Percentiles rank a stretch among this genome's conserved stretches.
These are phyloP conservation scores for Thelephora aurantiotincta DNA, from an alignment of 768 basidiomycete genomes.

Conservation along the genomic window DNA sequence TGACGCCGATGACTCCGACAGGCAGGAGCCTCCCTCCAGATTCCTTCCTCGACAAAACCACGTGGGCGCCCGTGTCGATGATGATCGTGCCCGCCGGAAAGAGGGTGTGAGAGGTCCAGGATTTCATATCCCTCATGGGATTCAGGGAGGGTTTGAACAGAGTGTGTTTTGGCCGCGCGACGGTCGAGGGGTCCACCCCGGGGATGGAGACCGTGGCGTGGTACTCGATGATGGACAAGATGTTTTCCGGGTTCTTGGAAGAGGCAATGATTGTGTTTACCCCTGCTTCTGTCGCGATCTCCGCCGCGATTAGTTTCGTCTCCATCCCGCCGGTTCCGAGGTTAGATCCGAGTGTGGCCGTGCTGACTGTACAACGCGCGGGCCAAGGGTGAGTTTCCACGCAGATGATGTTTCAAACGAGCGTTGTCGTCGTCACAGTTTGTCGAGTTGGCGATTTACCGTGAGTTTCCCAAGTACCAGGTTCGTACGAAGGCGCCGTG, in stretches of 20 bases:
- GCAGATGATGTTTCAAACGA: background rate
- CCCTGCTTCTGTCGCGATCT: conserved; percentile 91
- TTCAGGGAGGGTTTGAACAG: conserved; percentile 61
- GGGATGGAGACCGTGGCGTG: conserved; percentile 26
- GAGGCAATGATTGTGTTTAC: conserved; percentile 85
- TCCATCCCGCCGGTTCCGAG: conserved; percentile 99
- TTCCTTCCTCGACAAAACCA: conserved; percentile 70
- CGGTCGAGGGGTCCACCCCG: conserved; percentile 2
- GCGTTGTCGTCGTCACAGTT: too few relatives aligned
- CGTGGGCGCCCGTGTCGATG: conserved; percentile 81
- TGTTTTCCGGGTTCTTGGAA: conserved; percentile 61
- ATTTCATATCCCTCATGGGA: conserved; percentile 79
- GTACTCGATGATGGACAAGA: conserved; percentile 74
- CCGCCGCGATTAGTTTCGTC: conserved; percentile 96
- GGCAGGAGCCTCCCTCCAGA: conserved; percentile 88
- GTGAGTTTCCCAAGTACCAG: too few relatives aligned
- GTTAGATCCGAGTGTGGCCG: conserved; percentile 80
- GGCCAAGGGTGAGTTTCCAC: background rate
- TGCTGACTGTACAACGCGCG: conserved; percentile 50
- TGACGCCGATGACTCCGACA: conserved; percentile 77
- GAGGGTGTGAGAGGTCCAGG: conserved; percentile 95
- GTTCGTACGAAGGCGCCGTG: too few relatives aligned
- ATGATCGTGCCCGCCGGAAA: conserved; percentile 79
- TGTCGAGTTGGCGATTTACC: too few relatives aligned
- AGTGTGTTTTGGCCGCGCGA: conserved; percentile 66